Evolutionary conservation across 495 filamentous ascomycete genomes (phyloP).

Genomic region (Usnea hakonensis): DNA sequence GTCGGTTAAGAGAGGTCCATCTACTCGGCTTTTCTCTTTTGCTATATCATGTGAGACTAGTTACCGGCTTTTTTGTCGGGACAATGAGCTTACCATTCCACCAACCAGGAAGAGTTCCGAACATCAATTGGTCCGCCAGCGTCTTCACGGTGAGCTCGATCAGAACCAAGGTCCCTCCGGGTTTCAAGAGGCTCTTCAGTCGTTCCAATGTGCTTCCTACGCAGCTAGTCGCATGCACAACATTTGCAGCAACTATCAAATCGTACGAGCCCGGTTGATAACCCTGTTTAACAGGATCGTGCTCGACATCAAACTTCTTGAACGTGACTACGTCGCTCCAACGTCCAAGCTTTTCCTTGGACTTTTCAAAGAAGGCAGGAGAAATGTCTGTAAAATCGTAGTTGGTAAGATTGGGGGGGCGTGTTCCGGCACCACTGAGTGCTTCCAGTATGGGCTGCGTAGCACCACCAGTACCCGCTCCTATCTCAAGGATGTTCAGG

Average conservation of each 20-base stretch:
- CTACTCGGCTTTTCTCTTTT: conserved; percentile 1
- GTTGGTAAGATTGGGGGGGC: neutral
- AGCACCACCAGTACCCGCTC: conserved; percentile 41
- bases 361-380: conserved; percentile 40
- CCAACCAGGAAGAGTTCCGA: conserved; percentile 25
- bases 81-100: conserved; percentile 18
- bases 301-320: conserved; percentile 5
- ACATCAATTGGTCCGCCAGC: conserved; percentile 8
- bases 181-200: conserved; percentile 16
- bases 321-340: conserved; percentile 19
- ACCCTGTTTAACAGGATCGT: conserved; percentile 18
- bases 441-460: conserved; percentile 3
- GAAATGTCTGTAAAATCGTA: conserved; percentile 49
- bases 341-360: conserved; percentile 22
- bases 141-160: neutral
- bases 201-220: conserved; percentile 13
- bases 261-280: conserved; percentile 19
- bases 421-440: neutral
- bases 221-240: conserved; percentile 27
- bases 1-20: conserved; percentile 1
- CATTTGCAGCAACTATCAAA: conserved; percentile 20
- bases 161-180: conserved; percentile 18
- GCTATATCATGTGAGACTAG: neutral
- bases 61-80: neutral
- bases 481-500: conserved; percentile 44